phyloP scores from a whole-genome alignment of 306 rosid genomes.

The Chamaecrista fasciculata region DNA sequence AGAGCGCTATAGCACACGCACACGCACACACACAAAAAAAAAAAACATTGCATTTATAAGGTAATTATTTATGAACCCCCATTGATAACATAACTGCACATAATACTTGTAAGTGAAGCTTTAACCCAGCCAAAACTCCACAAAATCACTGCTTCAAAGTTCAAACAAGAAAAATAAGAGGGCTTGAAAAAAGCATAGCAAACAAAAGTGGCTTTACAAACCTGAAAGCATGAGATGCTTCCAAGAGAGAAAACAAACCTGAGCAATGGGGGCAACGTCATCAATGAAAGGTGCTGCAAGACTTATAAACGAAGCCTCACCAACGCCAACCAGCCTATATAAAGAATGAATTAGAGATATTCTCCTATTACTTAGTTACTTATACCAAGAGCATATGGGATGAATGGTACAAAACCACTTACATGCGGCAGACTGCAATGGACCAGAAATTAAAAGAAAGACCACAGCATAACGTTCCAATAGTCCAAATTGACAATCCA shows the following conservation, averaged over 20 bases:
- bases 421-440: constrained; percentile 77
- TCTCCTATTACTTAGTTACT: not conserved
- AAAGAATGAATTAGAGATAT: constrained; percentile 3
- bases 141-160: constrained; percentile 21
- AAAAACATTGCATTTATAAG: constrained; percentile 6
- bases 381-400: constrained; percentile 8
- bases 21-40: too few relatives aligned
- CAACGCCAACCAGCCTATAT: constrained; percentile 83
- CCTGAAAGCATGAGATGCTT: constrained; percentile 12
- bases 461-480: constrained; percentile 68
- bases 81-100: not conserved
- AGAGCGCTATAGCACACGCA: not conserved
- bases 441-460: constrained; percentile 82
- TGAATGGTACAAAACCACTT: constrained; percentile 31
- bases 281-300: constrained; percentile 98
- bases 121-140: constrained; percentile 1
- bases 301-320: constrained; percentile 97
- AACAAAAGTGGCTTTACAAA: constrained; percentile 8
- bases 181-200: not conserved
- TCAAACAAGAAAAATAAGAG: not conserved
- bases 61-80: constrained; percentile 11
- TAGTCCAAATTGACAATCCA: constrained; percentile 89
- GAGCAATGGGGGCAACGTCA: constrained; percentile 76
- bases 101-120: not conserved
- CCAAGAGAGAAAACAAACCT: constrained; percentile 50